Percentiles rank a stretch among this genome's conserved stretches.
Conservation (phyloP, 441 rosid genomes). For the Populus hybrid region DNA sequence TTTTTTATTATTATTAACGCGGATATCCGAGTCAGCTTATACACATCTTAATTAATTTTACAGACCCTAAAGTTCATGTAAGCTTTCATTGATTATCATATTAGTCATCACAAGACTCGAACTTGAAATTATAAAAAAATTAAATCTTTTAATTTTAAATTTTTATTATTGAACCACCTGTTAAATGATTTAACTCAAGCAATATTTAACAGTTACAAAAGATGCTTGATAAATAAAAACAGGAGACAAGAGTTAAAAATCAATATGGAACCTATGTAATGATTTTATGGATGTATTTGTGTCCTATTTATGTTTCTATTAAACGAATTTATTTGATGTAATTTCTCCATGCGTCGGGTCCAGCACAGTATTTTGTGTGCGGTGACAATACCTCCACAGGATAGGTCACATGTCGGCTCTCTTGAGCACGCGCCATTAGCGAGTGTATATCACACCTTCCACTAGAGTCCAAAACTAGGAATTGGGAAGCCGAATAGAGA, state of each 20-base stretch:
- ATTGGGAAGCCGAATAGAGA: conserved; percentile 6
- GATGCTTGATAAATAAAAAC: background rate
- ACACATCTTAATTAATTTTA: no score
- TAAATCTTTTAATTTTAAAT: no score
- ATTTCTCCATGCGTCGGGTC: background rate
- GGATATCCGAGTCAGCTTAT: no score
- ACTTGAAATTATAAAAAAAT: no score
- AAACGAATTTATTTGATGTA: background rate
- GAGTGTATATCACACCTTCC: background rate
- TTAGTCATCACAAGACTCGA: no score
- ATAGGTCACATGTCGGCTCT: background rate
- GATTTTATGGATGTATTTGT: background rate
- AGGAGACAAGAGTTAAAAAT: background rate
- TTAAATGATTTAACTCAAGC: no score
- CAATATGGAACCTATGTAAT: background rate
- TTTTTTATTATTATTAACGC: no score
- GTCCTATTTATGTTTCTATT: background rate
- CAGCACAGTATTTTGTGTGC: background rate
- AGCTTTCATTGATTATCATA: no score
- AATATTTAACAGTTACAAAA: background rate
- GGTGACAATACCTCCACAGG: background rate
- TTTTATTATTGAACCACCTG: no score
- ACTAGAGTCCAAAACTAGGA: conserved; percentile 13
- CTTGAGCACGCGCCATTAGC: background rate
- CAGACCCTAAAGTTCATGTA: no score